phyloP scores from a whole-genome alignment of 352 stramenopile species.

The Pythium guiyangense region DNA sequence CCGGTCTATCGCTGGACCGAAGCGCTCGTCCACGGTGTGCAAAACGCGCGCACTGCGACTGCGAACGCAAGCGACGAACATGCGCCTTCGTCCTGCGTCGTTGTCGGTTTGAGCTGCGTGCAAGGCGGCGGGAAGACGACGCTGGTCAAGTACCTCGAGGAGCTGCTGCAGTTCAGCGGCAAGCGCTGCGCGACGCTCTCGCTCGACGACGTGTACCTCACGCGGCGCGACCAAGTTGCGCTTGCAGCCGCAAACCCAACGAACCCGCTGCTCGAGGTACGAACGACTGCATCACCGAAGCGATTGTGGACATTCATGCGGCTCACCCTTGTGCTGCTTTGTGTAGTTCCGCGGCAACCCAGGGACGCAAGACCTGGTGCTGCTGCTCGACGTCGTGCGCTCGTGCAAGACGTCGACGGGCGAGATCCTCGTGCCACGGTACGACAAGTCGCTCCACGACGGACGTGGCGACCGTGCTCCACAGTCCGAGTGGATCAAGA shows the following conservation, averaged over 20 bases:
- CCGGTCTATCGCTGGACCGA: constrained; percentile 74
- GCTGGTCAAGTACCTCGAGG: constrained; percentile 60
- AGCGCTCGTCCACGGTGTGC: constrained; percentile 36
- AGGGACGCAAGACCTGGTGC: constrained; percentile 70
- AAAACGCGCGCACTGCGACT: constrained; percentile 5
- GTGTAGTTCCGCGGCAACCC: constrained; percentile 74
- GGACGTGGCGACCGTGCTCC: constrained; percentile 72
- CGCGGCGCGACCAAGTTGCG: constrained; percentile 51
- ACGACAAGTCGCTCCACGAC: constrained; percentile 74
- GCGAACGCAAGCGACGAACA: neutral
- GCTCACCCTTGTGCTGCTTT: no score
- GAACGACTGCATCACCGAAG: no score
- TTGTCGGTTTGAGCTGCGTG: constrained; percentile 76
- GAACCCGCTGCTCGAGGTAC: constrained; percentile 79
- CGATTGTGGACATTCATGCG: no score
- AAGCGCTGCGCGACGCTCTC: constrained; percentile 73
- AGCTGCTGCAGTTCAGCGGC: constrained; percentile 44
- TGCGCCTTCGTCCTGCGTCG: constrained; percentile 39
- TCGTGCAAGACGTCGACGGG: constrained; percentile 42
- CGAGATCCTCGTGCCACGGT: constrained; percentile 59
- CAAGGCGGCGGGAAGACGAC: constrained; percentile 87
- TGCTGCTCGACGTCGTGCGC: constrained; percentile 56
- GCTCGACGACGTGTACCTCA: constrained; percentile 83
- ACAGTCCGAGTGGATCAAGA: constrained; percentile 40
- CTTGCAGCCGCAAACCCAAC: constrained; percentile 48